phyloP scores from a whole-genome alignment of 2,329 filamentous ascomycete species.

The Alternaria rosae region DNA sequence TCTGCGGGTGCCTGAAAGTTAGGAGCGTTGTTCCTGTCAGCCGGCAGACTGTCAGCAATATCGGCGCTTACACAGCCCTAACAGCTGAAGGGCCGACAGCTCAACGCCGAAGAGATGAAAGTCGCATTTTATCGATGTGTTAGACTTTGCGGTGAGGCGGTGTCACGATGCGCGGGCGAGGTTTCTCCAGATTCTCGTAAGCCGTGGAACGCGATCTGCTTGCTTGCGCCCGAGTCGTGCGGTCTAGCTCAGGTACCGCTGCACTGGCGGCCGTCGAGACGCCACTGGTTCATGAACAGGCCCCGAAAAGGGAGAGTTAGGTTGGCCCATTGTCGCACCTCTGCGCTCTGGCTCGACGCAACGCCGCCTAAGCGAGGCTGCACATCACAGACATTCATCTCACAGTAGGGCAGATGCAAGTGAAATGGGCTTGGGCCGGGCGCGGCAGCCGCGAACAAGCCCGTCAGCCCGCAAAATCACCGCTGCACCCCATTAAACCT shows the following conservation, averaged over 20 bases:
- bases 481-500: background rate
- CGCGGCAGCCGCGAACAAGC: constrained; percentile 3
- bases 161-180: constrained; percentile 3
- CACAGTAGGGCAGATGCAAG: background rate
- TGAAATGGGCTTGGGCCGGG: background rate
- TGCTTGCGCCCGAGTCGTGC: background rate
- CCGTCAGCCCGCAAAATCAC: constrained; percentile 9
- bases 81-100: background rate
- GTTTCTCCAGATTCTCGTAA: constrained; percentile 1
- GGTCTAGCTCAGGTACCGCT: constrained; percentile 7
- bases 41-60: background rate
- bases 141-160: background rate
- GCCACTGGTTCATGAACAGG: background rate
- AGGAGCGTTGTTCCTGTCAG: constrained; percentile 4
- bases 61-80: background rate
- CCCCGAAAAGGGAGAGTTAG: constrained; percentile 4
- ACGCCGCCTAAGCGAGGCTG: constrained; percentile 1
- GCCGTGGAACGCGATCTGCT: constrained; percentile 4
- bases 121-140: background rate
- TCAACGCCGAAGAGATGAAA: background rate
- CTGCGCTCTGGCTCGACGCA: background rate
- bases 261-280: background rate
- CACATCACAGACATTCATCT: background rate
- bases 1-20: constrained; percentile 14
- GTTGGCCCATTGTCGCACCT: background rate